Evolutionary conservation across 495 filamentous ascomycete genomes (phyloP).

Genomic region (Aeminium ludgeri): DNA sequence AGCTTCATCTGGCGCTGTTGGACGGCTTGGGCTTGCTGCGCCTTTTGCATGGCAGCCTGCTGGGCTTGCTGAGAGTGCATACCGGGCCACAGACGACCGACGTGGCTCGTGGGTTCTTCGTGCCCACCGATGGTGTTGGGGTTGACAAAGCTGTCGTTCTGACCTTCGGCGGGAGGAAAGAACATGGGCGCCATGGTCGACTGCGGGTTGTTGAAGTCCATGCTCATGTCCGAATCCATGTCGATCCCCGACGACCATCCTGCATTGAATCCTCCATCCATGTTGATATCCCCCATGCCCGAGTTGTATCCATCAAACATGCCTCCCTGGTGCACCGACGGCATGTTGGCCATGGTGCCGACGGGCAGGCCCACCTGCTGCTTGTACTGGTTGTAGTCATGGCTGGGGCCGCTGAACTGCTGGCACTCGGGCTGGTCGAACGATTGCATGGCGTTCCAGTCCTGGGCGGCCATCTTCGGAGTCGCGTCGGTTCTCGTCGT

Average conservation of each 20-base stretch:
- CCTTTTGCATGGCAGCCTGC: conserved; percentile 44
- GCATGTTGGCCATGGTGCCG: conserved; percentile 42
- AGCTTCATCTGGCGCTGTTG: conserved; percentile 48
- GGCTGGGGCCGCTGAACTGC: conserved; percentile 59
- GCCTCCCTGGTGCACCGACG: conserved; percentile 41
- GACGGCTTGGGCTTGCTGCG: conserved; percentile 45
- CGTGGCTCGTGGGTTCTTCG: conserved; percentile 35
- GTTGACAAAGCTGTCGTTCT: conserved; percentile 40
- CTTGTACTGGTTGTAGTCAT: conserved; percentile 80
- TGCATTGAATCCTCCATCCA: conserved; percentile 28
- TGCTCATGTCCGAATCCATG: conserved; percentile 29
- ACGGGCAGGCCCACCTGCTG: conserved; percentile 81
- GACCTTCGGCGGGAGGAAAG: conserved; percentile 20
- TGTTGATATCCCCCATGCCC: conserved; percentile 19
- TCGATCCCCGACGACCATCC: conserved; percentile 27
- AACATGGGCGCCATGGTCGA: conserved; percentile 33
- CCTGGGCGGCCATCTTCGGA: too few relatives aligned
- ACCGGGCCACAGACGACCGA: conserved; percentile 66
- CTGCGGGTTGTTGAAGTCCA: conserved; percentile 43
- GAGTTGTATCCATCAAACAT: conserved; percentile 35
- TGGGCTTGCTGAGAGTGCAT: conserved; percentile 85
- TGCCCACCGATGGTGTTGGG: conserved; percentile 51
- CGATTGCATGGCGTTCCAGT: conserved; percentile 7
- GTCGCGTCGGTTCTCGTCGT: conserved; percentile 4
- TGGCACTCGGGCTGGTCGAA: conserved; percentile 30